Evolutionary conservation across 1,139 yeast species (phyloP).

Genomic region (Candida pseudocylindracea): DNA sequence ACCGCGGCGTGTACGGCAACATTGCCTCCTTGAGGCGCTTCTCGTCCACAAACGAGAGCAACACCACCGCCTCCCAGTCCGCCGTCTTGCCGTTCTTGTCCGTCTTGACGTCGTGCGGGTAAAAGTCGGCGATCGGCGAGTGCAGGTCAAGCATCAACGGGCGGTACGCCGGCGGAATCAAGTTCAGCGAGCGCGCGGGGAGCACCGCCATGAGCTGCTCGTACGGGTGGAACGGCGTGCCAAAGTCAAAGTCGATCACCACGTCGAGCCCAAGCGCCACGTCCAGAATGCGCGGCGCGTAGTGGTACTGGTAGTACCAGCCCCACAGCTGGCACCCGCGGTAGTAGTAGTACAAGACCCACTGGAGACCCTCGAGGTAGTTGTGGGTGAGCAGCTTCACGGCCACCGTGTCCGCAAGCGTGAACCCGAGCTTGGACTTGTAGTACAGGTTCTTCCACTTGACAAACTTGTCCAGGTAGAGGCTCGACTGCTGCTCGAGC

Average conservation of each 20-base stretch:
- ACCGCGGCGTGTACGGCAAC: constrained; percentile 32
- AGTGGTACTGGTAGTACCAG: constrained; percentile 78
- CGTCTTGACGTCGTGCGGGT: constrained; percentile 73
- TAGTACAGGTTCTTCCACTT: constrained; percentile 75
- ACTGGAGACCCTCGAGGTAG: constrained; percentile 83
- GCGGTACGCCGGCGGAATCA: constrained; percentile 64
- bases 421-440: constrained; percentile 50
- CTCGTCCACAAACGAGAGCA: constrained; percentile 82
- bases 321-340: constrained; percentile 88
- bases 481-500: constrained; percentile 33
- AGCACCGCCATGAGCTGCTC: constrained; percentile 96
- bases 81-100: constrained; percentile 93
- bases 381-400: constrained; percentile 49
- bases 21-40: constrained; percentile 50
- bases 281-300: constrained; percentile 86
- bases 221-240: constrained; percentile 75
- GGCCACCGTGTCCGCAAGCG: constrained; percentile 30
- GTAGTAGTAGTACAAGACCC: constrained; percentile 85
- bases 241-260: constrained; percentile 37
- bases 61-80: constrained; percentile 97
- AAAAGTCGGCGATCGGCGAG: constrained; percentile 79
- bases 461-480: constrained; percentile 54
- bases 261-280: constrained; percentile 45
- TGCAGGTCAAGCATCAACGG: constrained; percentile 72
- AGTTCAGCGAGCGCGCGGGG: constrained; percentile 72